Conservation (phyloP, 208 protist genomes). For the Porcisia deanei region DNA sequence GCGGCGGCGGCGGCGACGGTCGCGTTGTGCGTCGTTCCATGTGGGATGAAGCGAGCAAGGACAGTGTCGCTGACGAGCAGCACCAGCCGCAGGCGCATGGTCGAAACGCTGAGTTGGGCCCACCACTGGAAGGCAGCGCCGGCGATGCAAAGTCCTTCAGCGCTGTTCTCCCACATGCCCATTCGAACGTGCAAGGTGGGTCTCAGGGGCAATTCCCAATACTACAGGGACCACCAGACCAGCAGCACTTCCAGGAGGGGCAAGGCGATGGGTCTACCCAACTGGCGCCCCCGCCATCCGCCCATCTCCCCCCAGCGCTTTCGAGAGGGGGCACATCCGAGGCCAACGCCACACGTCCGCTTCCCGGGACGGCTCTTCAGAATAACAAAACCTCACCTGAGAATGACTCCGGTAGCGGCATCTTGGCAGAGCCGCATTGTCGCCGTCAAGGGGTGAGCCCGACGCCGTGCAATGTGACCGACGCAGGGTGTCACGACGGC, state of each 20-base stretch:
- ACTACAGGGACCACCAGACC: slow-evolving; percentile 6
- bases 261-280: neutral
- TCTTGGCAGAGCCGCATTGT: neutral
- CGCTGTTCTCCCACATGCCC: neutral
- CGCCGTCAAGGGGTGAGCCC: neutral
- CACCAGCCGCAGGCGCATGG: neutral
- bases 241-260: slow-evolving; percentile 1
- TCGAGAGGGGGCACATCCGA: neutral
- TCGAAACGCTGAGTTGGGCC: neutral
- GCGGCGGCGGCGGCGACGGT: neutral
- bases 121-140: neutral
- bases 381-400: slow-evolving; percentile 1
- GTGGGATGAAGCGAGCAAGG: neutral
- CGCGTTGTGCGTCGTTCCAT: neutral
- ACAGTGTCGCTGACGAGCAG: neutral
- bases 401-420: neutral
- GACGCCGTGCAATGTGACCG: neutral
- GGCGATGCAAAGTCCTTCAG: slow-evolving; percentile 10
- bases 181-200: neutral
- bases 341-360: neutral
- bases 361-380: neutral
- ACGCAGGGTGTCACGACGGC: neutral
- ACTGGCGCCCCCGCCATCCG: neutral
- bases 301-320: neutral
- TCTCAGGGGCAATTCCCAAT: neutral